These are phyloP conservation scores for Leucosporidium creatinivorum DNA, from an alignment of 768 basidiomycete species.

Conservation along the genomic window DNA sequence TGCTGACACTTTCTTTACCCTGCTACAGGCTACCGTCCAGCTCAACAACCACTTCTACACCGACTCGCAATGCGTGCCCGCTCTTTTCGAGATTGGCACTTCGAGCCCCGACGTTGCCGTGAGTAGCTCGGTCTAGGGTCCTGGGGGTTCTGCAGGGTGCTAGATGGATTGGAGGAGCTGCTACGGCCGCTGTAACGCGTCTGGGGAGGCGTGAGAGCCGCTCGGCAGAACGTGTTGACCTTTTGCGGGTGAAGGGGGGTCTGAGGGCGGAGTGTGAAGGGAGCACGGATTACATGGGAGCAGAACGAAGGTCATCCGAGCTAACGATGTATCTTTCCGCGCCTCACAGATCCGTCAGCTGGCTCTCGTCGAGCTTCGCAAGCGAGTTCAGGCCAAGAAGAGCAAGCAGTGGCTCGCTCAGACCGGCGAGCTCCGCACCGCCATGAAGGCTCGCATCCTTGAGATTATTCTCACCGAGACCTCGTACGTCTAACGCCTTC, in stretches of 20 bases:
- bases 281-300: not conserved
- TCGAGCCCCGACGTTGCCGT: constrained; percentile 77
- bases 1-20: not conserved
- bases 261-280: not conserved
- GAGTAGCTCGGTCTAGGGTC: constrained; percentile 41
- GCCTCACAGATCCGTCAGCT: constrained; percentile 80
- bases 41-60: constrained; percentile 92
- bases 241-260: not conserved
- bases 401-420: constrained; percentile 74
- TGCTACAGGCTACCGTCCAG: constrained; percentile 70
- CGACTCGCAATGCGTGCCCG: constrained; percentile 79
- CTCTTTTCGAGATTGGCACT: constrained; percentile 76
- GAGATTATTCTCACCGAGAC: constrained; percentile 68
- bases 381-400: constrained; percentile 73
- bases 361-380: constrained; percentile 90
- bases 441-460: constrained; percentile 78
- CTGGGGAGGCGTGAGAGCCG: no score
- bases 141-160: no score
- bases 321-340: not conserved
- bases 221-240: not conserved
- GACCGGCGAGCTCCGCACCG: constrained; percentile 58
- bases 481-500: constrained; percentile 50
- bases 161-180: no score
- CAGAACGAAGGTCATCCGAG: constrained; percentile 1
- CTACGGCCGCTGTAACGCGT: no score